Evolutionary conservation across 2,329 filamentous ascomycete genomes (phyloP).

Genomic region (Ascochyta lentis): DNA sequence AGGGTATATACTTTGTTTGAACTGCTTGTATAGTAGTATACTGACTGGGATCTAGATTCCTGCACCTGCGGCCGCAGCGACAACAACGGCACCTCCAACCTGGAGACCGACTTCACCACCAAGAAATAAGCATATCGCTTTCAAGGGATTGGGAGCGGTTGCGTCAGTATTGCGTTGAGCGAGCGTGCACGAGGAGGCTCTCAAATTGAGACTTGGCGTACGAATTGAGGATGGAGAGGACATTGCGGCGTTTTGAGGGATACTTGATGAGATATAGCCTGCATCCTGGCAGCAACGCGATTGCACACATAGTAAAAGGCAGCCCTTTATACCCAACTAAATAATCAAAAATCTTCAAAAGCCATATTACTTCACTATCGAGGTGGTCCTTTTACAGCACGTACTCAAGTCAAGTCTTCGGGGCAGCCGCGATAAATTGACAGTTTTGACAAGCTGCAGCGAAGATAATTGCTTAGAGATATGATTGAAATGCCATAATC

Average conservation of each 20-base stretch:
- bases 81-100: constrained; percentile 64
- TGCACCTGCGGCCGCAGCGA: constrained; percentile 85
- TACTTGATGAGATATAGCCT: not conserved
- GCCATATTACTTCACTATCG: too few species aligned
- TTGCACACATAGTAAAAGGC: not conserved
- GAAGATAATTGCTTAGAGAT: not conserved
- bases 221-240: constrained; percentile 19
- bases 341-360: constrained; percentile 1
- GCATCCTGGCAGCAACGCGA: not conserved
- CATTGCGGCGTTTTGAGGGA: constrained; percentile 25
- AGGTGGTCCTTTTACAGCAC: not conserved
- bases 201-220: not conserved
- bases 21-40: not conserved
- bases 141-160: not conserved
- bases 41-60: constrained; percentile 37
- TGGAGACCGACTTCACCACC: constrained; percentile 89
- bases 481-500: not conserved
- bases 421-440: not conserved
- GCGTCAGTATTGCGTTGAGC: not conserved
- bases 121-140: constrained; percentile 52
- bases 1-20: constrained; percentile 60
- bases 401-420: not conserved
- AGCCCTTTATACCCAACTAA: constrained; percentile 1
- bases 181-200: not conserved
- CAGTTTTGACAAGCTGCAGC: not conserved